Base-by-base conservation (phyloP, 176 grass and related monocot species). In the Stipa capillata region DNA sequence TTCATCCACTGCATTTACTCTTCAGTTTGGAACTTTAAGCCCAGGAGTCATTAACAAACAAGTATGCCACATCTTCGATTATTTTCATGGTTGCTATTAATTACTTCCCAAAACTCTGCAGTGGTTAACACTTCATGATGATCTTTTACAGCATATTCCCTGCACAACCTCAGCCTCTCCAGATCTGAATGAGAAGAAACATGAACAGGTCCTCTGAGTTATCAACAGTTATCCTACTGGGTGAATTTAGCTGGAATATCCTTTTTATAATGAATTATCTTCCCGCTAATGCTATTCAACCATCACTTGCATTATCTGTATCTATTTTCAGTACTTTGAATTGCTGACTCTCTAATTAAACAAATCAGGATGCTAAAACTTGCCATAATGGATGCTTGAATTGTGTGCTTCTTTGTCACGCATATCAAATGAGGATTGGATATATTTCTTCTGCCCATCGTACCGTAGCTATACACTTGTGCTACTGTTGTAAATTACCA, bases 21-120 rank as follows among this genome's bases (percentile, higher is more conserved):
- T 87, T 77, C 78, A 87, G 62, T 82, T 87, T 15, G 78, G 85
- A 82, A 82, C 62, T 82, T 75, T 82, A 69, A 82, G 34, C 24
- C 71, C 72, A 34, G 85, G 62, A 31, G 78, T 52, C 55, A 76
- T 82, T 67, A 52, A 61, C 72, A 71, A 77, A 6, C 63, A 87
- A 82, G 79, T 82, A 77, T 36, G 34, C 1, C 17, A 81, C 75
- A 6, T 76, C 35, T 69, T 67, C 11, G 14, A 29, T 25, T 77
- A 48, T 34, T 84, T 64, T 53, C 6, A 17, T 71, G 14, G 12
- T 43, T 48, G 17, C 3, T 61, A 28, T 51, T 48, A 11, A 60
- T 76, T 40, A 44, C 27, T 50, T 72, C 58, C 43, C 6, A 39
- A 64, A 52, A 5, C 17, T 28, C 44, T 64, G 33, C 14, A 39